Base-by-base conservation (phyloP, 306 rosid species). In the Cicer cuneatum region DNA sequence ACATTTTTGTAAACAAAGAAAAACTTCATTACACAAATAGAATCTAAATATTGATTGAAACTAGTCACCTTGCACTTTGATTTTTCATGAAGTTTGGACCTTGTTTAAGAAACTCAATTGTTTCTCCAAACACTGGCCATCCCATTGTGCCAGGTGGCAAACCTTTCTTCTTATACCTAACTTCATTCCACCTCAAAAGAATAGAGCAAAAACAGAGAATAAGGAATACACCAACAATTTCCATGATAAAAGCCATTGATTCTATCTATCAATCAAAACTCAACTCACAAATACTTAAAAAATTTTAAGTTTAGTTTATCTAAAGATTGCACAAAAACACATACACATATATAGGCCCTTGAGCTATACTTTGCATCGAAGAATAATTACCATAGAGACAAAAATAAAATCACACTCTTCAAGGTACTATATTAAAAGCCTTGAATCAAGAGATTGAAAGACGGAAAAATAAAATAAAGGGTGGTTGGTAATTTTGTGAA, bases 111-210 rank as follows among this genome's bases (percentile, higher is more conserved):
- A 95, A 95, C 89, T 95, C 99, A 10, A 96, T 90, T 5, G 99
- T 95, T 33, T 95, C 99, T 0, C 99, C 99, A 72, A 95, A 90
- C 29, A 95, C 52, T 56, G 99, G 99, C 99, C 99, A 95, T 3
- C 99, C 99, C 99, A 95, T 95, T 83, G 99, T 95, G 42, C 99
- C 99, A 4, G 90, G 99, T 35, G 99, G 99, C 45, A 95, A 82
- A 33, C 90, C 97, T 77, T 95, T 95, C 83, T 89, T 89, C 69
- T 88, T 86, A 81, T 87, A 92, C 62, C 86, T 84, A 46, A 92
- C 78, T 42, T 89, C 93, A 77, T 95, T 95, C 99, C 98, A 95
- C 60, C 90, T 83, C 54, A 95, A 74, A 72, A 92, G 81, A 76
- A 90, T 97, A 85, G 99, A 89, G 89, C 96, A 92, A 76, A 90